Percentiles rank a stretch among this genome's conserved stretches.
These are phyloP conservation scores for Penicillium sp. DNA, from an alignment of 2,329 filamentous ascomycete species.

Conservation along the genomic window DNA sequence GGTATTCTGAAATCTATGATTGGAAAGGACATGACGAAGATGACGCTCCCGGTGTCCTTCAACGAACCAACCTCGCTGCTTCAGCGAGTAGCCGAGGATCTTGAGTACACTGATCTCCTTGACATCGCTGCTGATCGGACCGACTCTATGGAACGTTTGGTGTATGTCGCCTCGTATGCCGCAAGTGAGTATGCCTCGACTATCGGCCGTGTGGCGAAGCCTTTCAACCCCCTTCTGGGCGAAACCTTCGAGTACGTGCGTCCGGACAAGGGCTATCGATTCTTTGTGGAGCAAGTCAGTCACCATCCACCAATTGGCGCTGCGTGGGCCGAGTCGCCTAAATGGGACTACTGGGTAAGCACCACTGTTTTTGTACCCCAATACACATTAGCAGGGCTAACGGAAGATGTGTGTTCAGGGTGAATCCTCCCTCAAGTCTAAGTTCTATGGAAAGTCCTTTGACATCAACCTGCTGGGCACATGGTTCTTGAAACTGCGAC, in stretches of 20 bases:
- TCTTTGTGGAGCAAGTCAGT: constrained; percentile 97
- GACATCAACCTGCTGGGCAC: constrained; percentile 95
- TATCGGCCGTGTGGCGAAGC: constrained; percentile 93
- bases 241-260: constrained; percentile 96
- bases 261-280: constrained; percentile 95
- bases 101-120: constrained; percentile 94
- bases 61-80: constrained; percentile 96
- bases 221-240: constrained; percentile 93
- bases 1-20: constrained; percentile 99
- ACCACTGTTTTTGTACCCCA: neutral
- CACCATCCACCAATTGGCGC: constrained; percentile 95
- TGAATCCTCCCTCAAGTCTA: constrained; percentile 90
- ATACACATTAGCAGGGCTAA: constrained; percentile 8
- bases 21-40: constrained; percentile 99
- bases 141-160: constrained; percentile 85
- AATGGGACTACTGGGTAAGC: constrained; percentile 84
- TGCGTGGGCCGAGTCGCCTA: constrained; percentile 84
- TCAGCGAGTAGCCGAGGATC: constrained; percentile 92
- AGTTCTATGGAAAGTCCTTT: constrained; percentile 96
- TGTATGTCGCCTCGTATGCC: constrained; percentile 94
- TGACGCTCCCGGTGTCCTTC: constrained; percentile 97
- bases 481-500: constrained; percentile 88
- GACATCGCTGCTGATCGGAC: constrained; percentile 80
- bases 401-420: constrained; percentile 54
- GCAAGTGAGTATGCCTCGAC: constrained; percentile 96